phyloP scores from a whole-genome alignment of 1,139 yeast species.

The Debaryomyces subglobosus region DNA sequence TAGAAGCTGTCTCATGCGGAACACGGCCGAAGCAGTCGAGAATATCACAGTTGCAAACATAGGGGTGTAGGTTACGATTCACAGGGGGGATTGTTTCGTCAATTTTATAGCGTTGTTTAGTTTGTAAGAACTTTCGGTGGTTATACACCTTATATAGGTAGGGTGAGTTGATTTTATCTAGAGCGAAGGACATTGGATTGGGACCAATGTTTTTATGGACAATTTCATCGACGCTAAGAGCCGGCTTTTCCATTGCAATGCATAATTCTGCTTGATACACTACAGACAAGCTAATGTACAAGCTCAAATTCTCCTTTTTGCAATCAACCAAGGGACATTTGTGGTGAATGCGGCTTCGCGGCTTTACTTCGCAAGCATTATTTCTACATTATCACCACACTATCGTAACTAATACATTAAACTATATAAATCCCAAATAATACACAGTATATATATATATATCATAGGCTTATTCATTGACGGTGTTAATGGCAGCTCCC shows the following conservation, averaged over 20 bases:
- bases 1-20: not conserved
- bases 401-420: conserved; percentile 2
- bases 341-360: conserved; percentile 2
- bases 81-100: not conserved
- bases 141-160: not conserved
- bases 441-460: not conserved
- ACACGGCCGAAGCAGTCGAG: not conserved
- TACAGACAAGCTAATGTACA: not conserved
- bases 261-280: not conserved
- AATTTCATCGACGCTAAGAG: not conserved
- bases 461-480: conserved; percentile 8
- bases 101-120: not conserved
- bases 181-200: not conserved
- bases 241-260: not conserved
- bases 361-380: not conserved
- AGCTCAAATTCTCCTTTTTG: not conserved
- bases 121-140: not conserved
- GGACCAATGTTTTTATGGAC: not conserved
- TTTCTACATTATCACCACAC: not conserved
- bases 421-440: not conserved
- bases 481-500: conserved; percentile 17
- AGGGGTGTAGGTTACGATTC: not conserved
- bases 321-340: not conserved
- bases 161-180: not conserved
- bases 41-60: not conserved